phyloP scores from a whole-genome alignment of 225 moss, liverwort and hornwort species.

The Climacium dendroides region DNA sequence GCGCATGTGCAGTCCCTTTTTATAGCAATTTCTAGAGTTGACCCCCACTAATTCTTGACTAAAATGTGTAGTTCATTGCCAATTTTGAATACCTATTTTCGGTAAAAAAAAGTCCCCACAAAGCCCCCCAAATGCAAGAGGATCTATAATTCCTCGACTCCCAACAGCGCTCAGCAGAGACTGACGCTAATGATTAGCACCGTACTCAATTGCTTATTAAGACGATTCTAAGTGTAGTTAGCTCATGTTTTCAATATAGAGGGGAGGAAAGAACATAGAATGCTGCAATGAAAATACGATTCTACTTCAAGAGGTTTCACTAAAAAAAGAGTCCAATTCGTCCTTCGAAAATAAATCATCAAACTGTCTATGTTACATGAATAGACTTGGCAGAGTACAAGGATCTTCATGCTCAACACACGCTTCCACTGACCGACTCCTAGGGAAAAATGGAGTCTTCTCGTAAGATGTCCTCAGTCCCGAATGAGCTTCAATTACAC shows the following conservation, averaged over 20 bases:
- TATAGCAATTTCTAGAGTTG: not conserved
- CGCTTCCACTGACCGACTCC: not conserved
- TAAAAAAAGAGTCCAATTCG: not conserved
- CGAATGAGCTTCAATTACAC: not conserved
- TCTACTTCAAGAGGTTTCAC: not conserved
- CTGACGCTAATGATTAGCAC: too few species aligned
- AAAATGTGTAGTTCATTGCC: not conserved
- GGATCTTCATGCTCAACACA: not conserved
- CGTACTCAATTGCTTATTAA: not conserved
- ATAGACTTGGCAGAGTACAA: not conserved
- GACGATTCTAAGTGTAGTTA: too few species aligned
- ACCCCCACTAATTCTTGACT: not conserved
- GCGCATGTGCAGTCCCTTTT: too few species aligned
- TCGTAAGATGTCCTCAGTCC: not conserved
- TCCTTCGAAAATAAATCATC: not conserved
- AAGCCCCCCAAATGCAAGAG: not conserved
- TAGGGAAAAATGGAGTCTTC: not conserved
- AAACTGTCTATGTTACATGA: not conserved
- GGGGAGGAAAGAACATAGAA: not conserved
- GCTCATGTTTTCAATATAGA: not conserved
- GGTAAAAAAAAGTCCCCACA: not conserved
- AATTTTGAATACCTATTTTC: not conserved
- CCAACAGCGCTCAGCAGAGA: not conserved
- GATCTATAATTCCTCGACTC: not conserved
- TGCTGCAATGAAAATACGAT: not conserved